Evolutionary conservation across 2,329 filamentous ascomycete genomes (phyloP), one percentile per base, ranked within the genome.

Genomic region (Sporothrix pallida): DNA sequence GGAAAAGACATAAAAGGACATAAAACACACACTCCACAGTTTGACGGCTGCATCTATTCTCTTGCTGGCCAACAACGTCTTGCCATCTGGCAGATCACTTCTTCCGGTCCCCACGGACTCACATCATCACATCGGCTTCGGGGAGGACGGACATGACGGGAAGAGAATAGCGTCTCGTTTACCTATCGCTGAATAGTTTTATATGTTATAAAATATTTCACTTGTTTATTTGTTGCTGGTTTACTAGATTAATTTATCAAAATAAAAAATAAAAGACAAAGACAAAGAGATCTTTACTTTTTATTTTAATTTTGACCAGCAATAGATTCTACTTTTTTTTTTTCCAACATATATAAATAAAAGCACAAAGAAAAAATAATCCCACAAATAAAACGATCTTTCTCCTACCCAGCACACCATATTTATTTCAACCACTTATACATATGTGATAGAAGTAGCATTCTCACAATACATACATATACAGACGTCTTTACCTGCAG

Each of bases 81-180:
- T 70, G 50, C 67, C 50, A 70, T 70, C 31, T 70, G 31, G 50
- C 67, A 37, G 8, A 31, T 17, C n/a, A 48, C 17, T 13, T 31
- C 13, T 52, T 26, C 4, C 31, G 31, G 31, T 37, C 26, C 65
- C 65, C 13, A 69, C 46, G 23, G 46, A 54, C 46, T 31, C 46
- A 7, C 46, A n/a, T 37, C 65, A 50, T 52, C 46, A 69, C 65
- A 69, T 54, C 46, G 13, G 60, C 23, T 2, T 31, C 23, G 46
- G 65, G n/a, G 65, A 15, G 5, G 65, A 52, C 23, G 65, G 60
- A n/a, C 23, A 8, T 20, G 46, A 42, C 13, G 23, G 23, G 8
- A 26, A 31, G 46, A 37, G 31, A 20, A 42, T 42, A 37, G 31
- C 4, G 4, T 2, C 31, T 37, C 31, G 31, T 37, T 37, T 37